Conservation (phyloP, 2,329 filamentous ascomycete species). For the Sporothrix humicola region DNA sequence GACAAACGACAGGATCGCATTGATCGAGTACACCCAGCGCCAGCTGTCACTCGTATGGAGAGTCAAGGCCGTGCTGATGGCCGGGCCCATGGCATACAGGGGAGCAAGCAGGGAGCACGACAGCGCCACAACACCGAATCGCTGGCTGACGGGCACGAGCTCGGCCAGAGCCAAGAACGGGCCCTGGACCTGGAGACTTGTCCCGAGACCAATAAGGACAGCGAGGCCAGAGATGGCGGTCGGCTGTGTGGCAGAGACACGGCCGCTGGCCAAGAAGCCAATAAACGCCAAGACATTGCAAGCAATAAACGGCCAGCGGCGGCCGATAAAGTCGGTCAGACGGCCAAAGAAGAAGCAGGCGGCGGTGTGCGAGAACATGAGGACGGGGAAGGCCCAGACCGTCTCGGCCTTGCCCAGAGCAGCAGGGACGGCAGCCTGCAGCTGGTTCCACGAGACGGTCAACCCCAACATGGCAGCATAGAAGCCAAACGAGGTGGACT, state of each 20-base stretch:
- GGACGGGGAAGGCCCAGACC: conserved; percentile 1
- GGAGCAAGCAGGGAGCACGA: neutral
- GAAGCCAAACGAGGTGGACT: conserved; percentile 6
- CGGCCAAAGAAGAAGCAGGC: neutral
- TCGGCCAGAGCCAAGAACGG: neutral
- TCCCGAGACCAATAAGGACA: neutral
- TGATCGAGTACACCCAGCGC: conserved; percentile 19
- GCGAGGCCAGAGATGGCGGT: neutral
- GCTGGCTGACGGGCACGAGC: neutral
- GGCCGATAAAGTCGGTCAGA: neutral
- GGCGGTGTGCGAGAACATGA: neutral
- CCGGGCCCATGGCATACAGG: neutral
- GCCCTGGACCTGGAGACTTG: neutral
- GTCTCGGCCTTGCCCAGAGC: neutral
- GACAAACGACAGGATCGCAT: neutral
- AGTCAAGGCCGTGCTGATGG: neutral
- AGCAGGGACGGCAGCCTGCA: neutral
- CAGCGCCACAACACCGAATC: neutral
- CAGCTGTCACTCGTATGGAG: neutral
- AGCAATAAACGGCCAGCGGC: conserved; percentile 9
- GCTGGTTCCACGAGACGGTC: neutral
- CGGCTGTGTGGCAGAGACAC: neutral
- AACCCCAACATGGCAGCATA: neutral
- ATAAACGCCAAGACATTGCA: neutral
- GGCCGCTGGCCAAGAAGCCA: neutral